Percentiles rank a stretch among this genome's conserved stretches.
Evolutionary conservation across 148 eudicot genomes (phyloP).

Genomic region (Arctostaphylos glauca): DNA sequence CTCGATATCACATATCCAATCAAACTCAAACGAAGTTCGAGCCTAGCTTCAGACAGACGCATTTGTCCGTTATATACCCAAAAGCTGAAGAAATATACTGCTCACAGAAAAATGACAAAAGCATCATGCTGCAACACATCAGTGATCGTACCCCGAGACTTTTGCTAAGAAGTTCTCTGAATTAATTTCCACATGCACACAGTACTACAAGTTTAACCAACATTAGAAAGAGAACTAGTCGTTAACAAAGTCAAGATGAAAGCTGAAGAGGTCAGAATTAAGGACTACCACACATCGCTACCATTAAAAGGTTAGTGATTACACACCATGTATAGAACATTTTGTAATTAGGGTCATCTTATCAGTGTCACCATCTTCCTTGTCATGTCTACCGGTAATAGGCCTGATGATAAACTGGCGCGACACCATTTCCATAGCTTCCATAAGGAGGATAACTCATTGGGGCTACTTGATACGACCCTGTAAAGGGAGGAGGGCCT

Average conservation of each 20-base stretch:
- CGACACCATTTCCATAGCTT: slow-evolving; percentile 60
- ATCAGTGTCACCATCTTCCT: slow-evolving; percentile 50
- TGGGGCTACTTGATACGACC: slow-evolving; percentile 63
- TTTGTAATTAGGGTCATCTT: slow-evolving; percentile 31
- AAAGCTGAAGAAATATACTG: not conserved
- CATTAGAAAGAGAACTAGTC: slow-evolving; percentile 12
- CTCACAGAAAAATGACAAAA: not conserved
- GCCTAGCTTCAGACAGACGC: not conserved
- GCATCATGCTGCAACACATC: not conserved
- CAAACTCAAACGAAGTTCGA: not conserved
- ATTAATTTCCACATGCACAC: slow-evolving; percentile 31
- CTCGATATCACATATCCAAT: not conserved
- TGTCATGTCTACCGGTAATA: slow-evolving; percentile 69
- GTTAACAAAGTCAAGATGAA: slow-evolving; percentile 17
- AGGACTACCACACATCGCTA: slow-evolving; percentile 64
- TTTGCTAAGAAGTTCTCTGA: not conserved
- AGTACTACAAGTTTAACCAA: slow-evolving; percentile 30
- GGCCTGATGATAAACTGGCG: slow-evolving; percentile 75
- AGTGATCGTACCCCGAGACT: not conserved
- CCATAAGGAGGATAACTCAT: slow-evolving; percentile 67
- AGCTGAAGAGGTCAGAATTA: slow-evolving; percentile 23
- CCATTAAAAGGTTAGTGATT: slow-evolving; percentile 75
- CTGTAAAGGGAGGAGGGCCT: slow-evolving; percentile 45
- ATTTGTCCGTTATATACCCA: not conserved
- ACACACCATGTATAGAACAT: slow-evolving; percentile 45